Base-by-base conservation (phyloP, 2,329 filamentous ascomycete genomes). In the Proliferodiscus dingleyae region DNA sequence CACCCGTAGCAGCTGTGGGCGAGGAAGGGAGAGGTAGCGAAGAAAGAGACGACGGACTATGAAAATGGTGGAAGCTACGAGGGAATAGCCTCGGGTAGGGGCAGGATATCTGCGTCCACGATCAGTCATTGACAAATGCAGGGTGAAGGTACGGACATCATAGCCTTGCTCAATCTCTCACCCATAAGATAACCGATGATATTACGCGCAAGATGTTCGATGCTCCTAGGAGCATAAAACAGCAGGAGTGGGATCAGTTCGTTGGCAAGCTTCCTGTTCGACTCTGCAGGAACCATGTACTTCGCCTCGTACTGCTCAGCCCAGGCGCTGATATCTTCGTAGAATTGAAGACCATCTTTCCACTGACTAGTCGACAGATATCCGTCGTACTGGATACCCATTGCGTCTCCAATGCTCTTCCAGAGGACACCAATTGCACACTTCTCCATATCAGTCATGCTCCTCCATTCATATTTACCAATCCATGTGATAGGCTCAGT, bases 371-470 rank as follows among this genome's bases (percentile, higher is more conserved):
- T 10, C 40, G 49, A 7, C 9, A 58, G 49, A 6, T 34, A 16
- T 18, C 43, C 50, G 18, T 37, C 13, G 53, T 77, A 78, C 38
- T 70, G 61, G 50, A 89, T 85, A 0, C 71, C 74, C 78, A 89
- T 84, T 42, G 78, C 77, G 55, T 88, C 81, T 11, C 85, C 85
- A 13, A 87, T 66, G 42, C 72, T 72, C 63, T 85, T 86, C 85
- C 84, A 89, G 57, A 85, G 80, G 0, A 78, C 80, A 13, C 77
- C 81, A 23, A 83, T 64, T 0, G 83, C 85, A 50, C 82, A 85
- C 8, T 70, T 63, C 63, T 90, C 87, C 64, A 89, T 71, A 1
- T 83, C 77, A 13, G 74, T 83, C 18, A 87, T 62, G 4, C 67
- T 30, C 2, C 87, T 76, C 85, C 86, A 91, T 61, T 91, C 87